These are phyloP conservation scores for Fusarium buxicola DNA, from an alignment of 2,329 filamentous ascomycete species.

Conservation along the genomic window DNA sequence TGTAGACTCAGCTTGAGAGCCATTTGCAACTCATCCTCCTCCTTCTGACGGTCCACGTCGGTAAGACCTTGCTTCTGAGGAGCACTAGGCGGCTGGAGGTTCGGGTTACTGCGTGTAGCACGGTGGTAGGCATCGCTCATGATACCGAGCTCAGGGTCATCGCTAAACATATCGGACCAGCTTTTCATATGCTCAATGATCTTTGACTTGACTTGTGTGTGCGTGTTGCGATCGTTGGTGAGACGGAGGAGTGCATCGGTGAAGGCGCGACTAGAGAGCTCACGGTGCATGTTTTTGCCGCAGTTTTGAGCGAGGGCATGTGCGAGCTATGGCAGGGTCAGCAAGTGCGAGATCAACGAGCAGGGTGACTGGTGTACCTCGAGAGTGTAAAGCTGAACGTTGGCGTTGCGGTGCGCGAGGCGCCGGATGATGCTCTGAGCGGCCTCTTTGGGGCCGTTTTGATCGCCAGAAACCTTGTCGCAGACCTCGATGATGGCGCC, in stretches of 20 bases:
- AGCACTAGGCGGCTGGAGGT: conserved; percentile 89
- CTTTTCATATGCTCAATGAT: conserved; percentile 96
- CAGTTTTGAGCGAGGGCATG: conserved; percentile 95
- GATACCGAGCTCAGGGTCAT: conserved; percentile 91
- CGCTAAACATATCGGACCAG: conserved; percentile 94
- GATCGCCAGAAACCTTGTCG: conserved; percentile 67
- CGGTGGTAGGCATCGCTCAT: conserved; percentile 96
- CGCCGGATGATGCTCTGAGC: conserved; percentile 92
- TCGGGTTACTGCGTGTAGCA: conserved; percentile 86
- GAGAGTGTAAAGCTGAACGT: conserved; percentile 94
- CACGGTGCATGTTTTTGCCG: conserved; percentile 85
- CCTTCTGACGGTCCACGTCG: conserved; percentile 88
- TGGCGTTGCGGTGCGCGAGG: conserved; percentile 91
- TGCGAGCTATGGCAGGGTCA: conserved; percentile 69
- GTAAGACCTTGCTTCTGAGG: conserved; percentile 94
- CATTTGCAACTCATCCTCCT: conserved; percentile 98
- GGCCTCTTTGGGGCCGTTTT: conserved; percentile 79
- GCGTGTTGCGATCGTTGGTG: conserved; percentile 93
- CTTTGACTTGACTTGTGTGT: conserved; percentile 96
- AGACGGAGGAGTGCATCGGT: conserved; percentile 93
- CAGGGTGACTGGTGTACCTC: conserved; percentile 66
- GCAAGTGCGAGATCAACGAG: background rate
- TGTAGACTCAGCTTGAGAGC: conserved; percentile 92
- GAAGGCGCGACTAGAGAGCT: conserved; percentile 90
- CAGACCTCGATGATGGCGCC: conserved; percentile 73